phyloP scores from a whole-genome alignment of 2,329 filamentous ascomycete genomes.

The Decorospora gaudefroyi region DNA sequence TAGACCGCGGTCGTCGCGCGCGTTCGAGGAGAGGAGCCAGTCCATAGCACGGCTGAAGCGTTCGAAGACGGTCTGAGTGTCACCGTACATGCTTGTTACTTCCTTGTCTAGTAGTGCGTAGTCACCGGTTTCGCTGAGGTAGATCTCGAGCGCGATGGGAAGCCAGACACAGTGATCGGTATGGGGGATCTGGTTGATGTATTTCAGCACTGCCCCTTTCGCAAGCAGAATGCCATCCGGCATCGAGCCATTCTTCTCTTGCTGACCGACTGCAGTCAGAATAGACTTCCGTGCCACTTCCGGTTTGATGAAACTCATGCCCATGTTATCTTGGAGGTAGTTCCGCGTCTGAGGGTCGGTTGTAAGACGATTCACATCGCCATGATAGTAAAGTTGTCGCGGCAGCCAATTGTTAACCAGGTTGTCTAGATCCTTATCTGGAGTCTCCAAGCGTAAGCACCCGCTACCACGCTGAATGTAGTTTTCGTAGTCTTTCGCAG shows the following conservation, averaged over 20 bases:
- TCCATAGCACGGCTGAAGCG: constrained; percentile 62
- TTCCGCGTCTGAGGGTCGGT: constrained; percentile 65
- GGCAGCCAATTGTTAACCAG: constrained; percentile 65
- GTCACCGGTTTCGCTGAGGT: constrained; percentile 61
- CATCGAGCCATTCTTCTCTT: constrained; percentile 61
- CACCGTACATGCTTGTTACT: constrained; percentile 52
- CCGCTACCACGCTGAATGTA: constrained; percentile 59
- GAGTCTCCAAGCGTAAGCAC: constrained; percentile 59
- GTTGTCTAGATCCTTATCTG: constrained; percentile 60
- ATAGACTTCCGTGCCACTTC: constrained; percentile 56
- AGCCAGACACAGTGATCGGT: constrained; percentile 65
- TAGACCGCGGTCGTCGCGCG: constrained; percentile 59
- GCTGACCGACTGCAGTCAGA: constrained; percentile 57
- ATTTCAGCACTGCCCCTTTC: constrained; percentile 62
- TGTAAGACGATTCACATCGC: constrained; percentile 62
- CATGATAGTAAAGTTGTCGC: constrained; percentile 63
- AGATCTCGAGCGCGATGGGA: constrained; percentile 59
- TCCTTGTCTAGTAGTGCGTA: constrained; percentile 55
- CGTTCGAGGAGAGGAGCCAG: constrained; percentile 54
- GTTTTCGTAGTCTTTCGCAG: constrained; percentile 54
- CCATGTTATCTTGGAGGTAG: constrained; percentile 65
- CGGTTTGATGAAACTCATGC: constrained; percentile 62
- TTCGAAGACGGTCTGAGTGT: constrained; percentile 58
- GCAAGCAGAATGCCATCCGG: constrained; percentile 61
- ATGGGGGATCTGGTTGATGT: constrained; percentile 65